phyloP scores from a whole-genome alignment of 1,284 basidiomycete genomes.

The Sporisorium scitamineum region DNA sequence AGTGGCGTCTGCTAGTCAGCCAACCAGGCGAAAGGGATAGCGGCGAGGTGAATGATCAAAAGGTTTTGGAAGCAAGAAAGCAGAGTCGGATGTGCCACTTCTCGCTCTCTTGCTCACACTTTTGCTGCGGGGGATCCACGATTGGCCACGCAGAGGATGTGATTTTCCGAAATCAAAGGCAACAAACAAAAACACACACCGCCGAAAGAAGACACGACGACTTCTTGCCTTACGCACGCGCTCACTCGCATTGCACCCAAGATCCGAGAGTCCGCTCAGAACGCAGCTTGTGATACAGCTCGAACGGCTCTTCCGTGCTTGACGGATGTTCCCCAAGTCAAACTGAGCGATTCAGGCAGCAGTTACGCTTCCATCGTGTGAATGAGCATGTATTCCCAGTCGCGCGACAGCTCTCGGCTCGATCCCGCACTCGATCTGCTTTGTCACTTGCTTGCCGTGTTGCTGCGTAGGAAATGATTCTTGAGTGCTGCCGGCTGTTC shows the following conservation, averaged over 20 bases:
- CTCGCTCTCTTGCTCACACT: not conserved
- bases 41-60: not conserved
- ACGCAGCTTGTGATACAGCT: not conserved
- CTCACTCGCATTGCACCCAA: not conserved
- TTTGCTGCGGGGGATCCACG: too few species aligned
- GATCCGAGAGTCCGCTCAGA: not conserved
- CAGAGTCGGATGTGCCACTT: not conserved
- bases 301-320: not conserved
- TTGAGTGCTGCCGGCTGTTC: not conserved
- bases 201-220: not conserved
- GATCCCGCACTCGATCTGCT: not conserved
- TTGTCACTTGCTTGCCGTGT: not conserved
- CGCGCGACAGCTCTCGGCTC: not conserved
- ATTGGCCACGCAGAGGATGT: too few species aligned
- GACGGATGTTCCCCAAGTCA: not conserved
- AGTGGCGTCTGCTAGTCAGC: not conserved
- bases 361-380: too few species aligned
- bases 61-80: not conserved
- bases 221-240: not conserved
- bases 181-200: not conserved
- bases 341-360: not conserved
- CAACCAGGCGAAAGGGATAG: not conserved
- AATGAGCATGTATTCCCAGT: too few species aligned
- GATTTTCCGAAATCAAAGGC: not conserved
- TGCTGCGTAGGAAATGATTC: not conserved